A percentile compares a stretch with the other conserved stretches of the same genome.
Evolutionary conservation across 164 flowering plant species (phyloP).

Genomic region (Stephania cephalantha): DNA sequence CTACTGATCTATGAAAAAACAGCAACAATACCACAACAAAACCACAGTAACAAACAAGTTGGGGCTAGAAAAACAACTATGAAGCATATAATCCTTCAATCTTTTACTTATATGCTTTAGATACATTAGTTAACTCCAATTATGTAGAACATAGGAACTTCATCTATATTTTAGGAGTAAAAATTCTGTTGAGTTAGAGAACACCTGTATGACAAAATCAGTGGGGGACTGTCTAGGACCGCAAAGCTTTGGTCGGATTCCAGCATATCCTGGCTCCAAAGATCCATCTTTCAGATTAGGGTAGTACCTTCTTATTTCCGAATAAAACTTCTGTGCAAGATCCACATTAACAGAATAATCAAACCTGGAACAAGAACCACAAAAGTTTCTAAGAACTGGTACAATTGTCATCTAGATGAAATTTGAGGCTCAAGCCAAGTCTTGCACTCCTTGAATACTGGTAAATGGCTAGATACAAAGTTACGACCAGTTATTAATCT

Average conservation of each 20-base stretch:
- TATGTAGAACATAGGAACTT: no score
- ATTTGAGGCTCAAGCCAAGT: neutral
- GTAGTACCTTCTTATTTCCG: constrained; percentile 75
- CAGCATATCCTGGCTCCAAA: constrained; percentile 77
- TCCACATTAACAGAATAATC: constrained; percentile 57
- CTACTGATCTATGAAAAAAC: neutral
- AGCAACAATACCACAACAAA: no score
- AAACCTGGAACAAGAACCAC: constrained; percentile 41
- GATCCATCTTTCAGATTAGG: constrained; percentile 69
- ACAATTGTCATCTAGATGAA: neutral
- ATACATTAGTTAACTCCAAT: no score
- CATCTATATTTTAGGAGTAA: neutral
- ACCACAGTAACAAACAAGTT: no score
- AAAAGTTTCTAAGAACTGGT: neutral
- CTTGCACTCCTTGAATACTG: neutral
- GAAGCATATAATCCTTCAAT: no score
- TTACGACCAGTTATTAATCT: neutral
- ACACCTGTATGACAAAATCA: constrained; percentile 88
- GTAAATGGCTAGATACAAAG: neutral
- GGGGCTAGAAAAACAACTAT: no score
- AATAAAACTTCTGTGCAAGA: constrained; percentile 55
- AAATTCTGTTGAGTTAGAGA: neutral
- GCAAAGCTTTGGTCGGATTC: constrained; percentile 81
- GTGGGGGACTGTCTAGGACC: constrained; percentile 56
- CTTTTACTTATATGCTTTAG: no score